Percentiles rank a stretch among this genome's conserved stretches.
Conservation (phyloP, 345 rosid genomes). For the Pelargonium nanum region DNA sequence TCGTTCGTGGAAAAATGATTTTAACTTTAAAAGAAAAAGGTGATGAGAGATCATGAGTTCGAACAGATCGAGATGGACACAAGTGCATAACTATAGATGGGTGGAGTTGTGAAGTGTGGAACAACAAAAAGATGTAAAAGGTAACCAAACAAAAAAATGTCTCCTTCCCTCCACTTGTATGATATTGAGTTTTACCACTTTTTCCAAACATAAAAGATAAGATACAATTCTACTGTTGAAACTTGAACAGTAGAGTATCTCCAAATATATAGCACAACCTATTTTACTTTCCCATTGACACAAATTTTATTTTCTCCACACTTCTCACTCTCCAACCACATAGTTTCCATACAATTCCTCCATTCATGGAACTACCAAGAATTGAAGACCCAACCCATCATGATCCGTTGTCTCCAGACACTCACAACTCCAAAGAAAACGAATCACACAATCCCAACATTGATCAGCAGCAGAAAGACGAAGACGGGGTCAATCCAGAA, state of each 20-base stretch:
- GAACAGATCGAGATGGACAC: no score
- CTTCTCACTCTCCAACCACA: neutral
- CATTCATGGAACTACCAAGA: neutral
- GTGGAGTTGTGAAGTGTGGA: neutral
- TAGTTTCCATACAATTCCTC: neutral
- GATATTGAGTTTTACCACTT: no score
- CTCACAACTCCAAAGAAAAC: constrained; percentile 15
- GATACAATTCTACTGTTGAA: neutral
- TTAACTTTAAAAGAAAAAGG: no score
- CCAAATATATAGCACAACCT: neutral
- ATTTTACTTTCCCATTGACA: neutral
- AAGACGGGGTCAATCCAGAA: constrained; percentile 35
- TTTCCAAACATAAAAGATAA: no score
- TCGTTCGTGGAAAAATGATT: no score
- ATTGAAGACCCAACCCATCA: constrained; percentile 6
- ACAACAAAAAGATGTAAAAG: neutral
- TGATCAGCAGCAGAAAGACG: constrained; percentile 10
- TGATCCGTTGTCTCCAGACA: constrained; percentile 6
- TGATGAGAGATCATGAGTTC: no score
- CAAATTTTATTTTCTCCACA: no score
- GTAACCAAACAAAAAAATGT: no score
- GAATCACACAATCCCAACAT: constrained; percentile 6
- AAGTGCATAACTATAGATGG: neutral
- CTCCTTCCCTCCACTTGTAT: neutral
- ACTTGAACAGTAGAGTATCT: neutral